Base-by-base conservation (phyloP, 2,329 filamentous ascomycete species). In the Aureobasidium sp. region DNA sequence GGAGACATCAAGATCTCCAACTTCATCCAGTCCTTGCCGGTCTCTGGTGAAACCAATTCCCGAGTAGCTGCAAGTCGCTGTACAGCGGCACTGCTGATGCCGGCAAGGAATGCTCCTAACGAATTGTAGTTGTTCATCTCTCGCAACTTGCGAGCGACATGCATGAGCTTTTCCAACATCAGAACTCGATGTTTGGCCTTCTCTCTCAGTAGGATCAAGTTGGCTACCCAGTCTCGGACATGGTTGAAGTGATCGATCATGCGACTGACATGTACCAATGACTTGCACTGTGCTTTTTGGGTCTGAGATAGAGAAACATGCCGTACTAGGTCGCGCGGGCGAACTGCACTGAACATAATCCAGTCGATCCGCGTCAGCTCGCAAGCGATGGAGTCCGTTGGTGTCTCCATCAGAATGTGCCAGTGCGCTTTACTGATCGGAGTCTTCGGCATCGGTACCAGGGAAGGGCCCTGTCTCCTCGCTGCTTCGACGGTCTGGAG, bases 101-200 rank as follows among this genome's bases (percentile, higher is more conserved):
- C 94, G 7, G 94, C 93, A 62, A 99, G 83, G 37, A 99, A 85
- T 8, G 94, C 93, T n/a, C 92, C 93, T 1, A 99, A 80, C 0
- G 91, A 89, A 72, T 97, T 97, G 79, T 97, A 99, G 74, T 99
- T 97, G 78, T 97, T 97, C 64, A 96, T 78, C 70, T 92, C 87
- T 42, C 94, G 88, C 54, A 99, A 79, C 76, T 91, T 93, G 69
- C 76, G 73, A 39, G 93, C 92, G 67, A 99, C 86, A 57, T 83
- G 84, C 90, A 97, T 97, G 72, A 97, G 96, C 72, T 96, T 97
- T 73, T 97, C 93, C 61, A 99, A 77, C 77, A 94, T 93, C 65
- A 88, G 83, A 3, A 91, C 92, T 65, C 94, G 84, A 73, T 99
- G 94, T 74, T 97, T 97, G 11, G 94, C 87, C 77, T 99, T 99